A percentile compares a stretch with the other conserved stretches of the same genome.
These are phyloP conservation scores for Neurospora sp. DNA, from an alignment of 495 filamentous ascomycete species.

Conservation along the genomic window DNA sequence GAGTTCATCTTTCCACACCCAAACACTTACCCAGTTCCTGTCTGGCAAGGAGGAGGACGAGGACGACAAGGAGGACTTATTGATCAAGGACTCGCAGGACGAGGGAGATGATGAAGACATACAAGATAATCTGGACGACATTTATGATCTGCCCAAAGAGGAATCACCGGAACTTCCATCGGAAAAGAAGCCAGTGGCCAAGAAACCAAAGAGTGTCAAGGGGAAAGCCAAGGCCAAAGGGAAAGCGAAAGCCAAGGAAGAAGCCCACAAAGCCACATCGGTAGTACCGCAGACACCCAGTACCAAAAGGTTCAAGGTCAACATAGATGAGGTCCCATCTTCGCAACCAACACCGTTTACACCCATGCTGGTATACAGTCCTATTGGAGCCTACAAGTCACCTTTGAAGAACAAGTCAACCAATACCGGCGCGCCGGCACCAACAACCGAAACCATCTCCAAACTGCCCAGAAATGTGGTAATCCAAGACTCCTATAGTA, in stretches of 20 bases:
- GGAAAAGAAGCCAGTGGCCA: neutral
- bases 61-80: slow-evolving; percentile 12
- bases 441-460: slow-evolving; percentile 15
- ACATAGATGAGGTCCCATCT: slow-evolving; percentile 29
- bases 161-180: neutral
- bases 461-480: slow-evolving; percentile 22
- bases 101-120: slow-evolving; percentile 11
- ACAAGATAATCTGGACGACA: neutral
- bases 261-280: neutral
- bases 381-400: slow-evolving; percentile 15
- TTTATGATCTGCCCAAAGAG: neutral
- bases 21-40: slow-evolving; percentile 35
- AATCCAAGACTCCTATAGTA: slow-evolving; percentile 32
- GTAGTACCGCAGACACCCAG: slow-evolving; percentile 24
- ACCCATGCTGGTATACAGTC: slow-evolving; percentile 24
- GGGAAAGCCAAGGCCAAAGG: neutral
- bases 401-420: slow-evolving; percentile 31
- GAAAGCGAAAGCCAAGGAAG: neutral
- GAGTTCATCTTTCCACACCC: slow-evolving; percentile 29
- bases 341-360: slow-evolving; percentile 28
- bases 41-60: slow-evolving; percentile 10
- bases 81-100: slow-evolving; percentile 27
- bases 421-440: slow-evolving; percentile 15
- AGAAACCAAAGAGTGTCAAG: slow-evolving; percentile 1
- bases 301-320: slow-evolving; percentile 21